These are phyloP conservation scores for Leonotis leonurus DNA, from an alignment of 257 asterid species.

Conservation along the genomic window DNA sequence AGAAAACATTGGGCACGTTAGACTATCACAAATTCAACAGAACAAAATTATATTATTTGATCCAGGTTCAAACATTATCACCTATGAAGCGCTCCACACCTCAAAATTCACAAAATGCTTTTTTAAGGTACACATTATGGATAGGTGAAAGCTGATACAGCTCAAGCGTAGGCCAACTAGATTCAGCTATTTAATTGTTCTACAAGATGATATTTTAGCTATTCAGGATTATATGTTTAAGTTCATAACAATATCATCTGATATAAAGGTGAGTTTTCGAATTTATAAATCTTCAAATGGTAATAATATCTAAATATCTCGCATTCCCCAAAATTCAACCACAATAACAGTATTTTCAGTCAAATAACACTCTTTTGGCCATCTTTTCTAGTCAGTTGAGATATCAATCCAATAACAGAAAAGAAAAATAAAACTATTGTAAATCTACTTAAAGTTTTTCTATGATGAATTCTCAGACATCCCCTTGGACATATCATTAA, in stretches of 20 bases:
- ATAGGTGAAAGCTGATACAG: not conserved
- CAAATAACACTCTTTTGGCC: not conserved
- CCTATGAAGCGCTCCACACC: not conserved
- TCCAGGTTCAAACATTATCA: not conserved
- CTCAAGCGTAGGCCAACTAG: not conserved
- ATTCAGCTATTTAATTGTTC: not conserved
- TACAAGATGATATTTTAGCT: not conserved
- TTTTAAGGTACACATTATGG: not conserved
- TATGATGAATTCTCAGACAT: not conserved
- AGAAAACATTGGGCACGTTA: not conserved
- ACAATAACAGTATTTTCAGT: too few species aligned
- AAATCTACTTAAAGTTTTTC: not conserved
- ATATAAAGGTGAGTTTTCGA: not conserved
- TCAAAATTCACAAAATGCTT: constrained; percentile 1
- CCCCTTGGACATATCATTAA: not conserved
- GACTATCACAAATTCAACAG: not conserved
- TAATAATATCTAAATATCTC: too few species aligned
- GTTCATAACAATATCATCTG: not conserved
- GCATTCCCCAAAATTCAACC: too few species aligned
- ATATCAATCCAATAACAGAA: not conserved
- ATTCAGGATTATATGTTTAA: not conserved
- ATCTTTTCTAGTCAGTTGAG: not conserved
- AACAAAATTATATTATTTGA: not conserved
- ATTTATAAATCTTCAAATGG: not conserved
- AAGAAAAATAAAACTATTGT: not conserved